These are phyloP conservation scores for Plasmodium cynomolgi DNA, from an alignment of 169 alveolate species.

Conservation along the genomic window DNA sequence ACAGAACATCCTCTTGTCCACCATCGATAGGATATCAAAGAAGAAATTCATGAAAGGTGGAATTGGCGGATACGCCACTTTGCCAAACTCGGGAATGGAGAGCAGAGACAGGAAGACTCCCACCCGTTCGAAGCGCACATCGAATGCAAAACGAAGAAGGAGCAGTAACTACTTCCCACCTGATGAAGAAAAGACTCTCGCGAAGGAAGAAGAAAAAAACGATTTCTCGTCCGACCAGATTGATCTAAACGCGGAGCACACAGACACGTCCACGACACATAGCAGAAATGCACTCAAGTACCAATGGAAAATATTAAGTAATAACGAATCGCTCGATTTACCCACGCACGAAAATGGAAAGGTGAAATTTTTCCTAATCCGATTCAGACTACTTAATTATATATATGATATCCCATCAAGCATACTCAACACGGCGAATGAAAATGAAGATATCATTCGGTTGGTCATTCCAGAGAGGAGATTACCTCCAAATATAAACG, in stretches of 20 bases:
- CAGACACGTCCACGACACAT: slow-evolving; percentile 2
- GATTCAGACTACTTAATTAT: slow-evolving; percentile 63
- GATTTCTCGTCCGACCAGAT: neutral
- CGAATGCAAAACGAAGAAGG: neutral
- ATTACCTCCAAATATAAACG: slow-evolving; percentile 64
- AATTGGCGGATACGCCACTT: neutral
- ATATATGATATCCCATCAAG: slow-evolving; percentile 72
- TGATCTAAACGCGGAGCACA: neutral
- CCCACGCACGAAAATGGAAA: slow-evolving; percentile 73
- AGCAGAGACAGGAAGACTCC: neutral
- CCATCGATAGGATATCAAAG: slow-evolving; percentile 5
- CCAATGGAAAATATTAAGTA: slow-evolving; percentile 49
- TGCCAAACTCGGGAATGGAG: neutral
- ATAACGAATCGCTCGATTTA: slow-evolving; percentile 72
- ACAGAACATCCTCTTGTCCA: neutral
- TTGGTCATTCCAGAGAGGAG: slow-evolving; percentile 67
- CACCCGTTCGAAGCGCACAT: neutral
- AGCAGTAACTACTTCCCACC: neutral
- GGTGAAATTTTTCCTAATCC: slow-evolving; percentile 53
- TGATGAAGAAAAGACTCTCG: neutral
- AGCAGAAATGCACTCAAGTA: slow-evolving; percentile 30
- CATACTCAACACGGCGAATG: slow-evolving; percentile 46
- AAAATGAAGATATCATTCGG: slow-evolving; percentile 57
- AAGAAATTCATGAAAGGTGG: neutral
- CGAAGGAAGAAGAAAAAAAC: neutral